These are phyloP conservation scores for Sclerotiophoma versabilis DNA, from an alignment of 2,329 filamentous ascomycete genomes.

Conservation along the genomic window DNA sequence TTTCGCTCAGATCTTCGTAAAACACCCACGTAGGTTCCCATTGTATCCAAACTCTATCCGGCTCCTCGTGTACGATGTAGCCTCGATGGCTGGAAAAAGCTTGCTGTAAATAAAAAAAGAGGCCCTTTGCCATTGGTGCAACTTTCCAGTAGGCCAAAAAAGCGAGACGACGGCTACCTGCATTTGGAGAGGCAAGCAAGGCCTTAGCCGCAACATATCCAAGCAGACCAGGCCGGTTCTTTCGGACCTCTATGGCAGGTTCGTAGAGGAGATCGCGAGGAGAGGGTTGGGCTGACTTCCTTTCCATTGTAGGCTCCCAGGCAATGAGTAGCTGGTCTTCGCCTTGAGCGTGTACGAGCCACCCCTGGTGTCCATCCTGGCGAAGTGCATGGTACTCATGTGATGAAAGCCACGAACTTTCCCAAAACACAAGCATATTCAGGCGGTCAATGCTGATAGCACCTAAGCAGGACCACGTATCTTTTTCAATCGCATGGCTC, in stretches of 20 bases:
- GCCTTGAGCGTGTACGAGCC: conserved; percentile 10
- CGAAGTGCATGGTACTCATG: background rate
- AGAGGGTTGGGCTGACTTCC: conserved; percentile 4
- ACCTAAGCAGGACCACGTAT: conserved; percentile 1
- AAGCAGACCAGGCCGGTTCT: conserved; percentile 10
- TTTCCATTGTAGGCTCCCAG: conserved; percentile 6
- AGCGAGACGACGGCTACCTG: conserved; percentile 7
- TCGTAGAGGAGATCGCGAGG: conserved; percentile 1
- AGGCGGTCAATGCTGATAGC: background rate
- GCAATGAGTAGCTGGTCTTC: conserved; percentile 10
- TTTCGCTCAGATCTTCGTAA: conserved; percentile 13
- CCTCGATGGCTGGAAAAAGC: conserved; percentile 14
- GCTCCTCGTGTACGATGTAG: conserved; percentile 12
- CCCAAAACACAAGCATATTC: background rate
- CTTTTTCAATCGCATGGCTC: background rate
- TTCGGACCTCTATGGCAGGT: conserved; percentile 4
- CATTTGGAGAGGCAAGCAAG: background rate
- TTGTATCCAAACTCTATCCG: conserved; percentile 18
- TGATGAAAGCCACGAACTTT: background rate
- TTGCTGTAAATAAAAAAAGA: conserved; percentile 16
- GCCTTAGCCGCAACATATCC: conserved; percentile 15
- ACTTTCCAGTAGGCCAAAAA: conserved; percentile 21
- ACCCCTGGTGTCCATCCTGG: conserved; percentile 1
- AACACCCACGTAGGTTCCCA: conserved; percentile 23
- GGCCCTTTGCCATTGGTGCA: conserved; percentile 10